Evolutionary conservation across 2,329 filamentous ascomycete genomes (phyloP).

Genomic region (Coniochaeta sp.): DNA sequence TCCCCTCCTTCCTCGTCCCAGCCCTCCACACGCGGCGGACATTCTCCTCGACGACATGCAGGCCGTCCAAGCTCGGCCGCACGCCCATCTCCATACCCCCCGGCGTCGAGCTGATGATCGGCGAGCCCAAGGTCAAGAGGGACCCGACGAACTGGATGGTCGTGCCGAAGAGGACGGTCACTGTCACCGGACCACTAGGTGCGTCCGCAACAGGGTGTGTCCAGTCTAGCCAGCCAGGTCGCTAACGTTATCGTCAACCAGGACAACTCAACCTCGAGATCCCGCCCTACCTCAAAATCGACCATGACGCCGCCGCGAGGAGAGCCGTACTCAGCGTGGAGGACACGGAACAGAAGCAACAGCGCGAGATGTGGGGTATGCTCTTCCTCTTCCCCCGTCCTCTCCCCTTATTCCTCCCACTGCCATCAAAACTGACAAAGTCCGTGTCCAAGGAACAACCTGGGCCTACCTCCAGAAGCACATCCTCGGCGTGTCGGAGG

Average conservation of each 20-base stretch:
- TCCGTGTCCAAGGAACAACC: conserved; percentile 68
- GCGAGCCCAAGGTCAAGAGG: conserved; percentile 49
- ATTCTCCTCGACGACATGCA: conserved; percentile 66
- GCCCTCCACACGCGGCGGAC: conserved; percentile 53
- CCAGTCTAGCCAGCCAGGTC: background rate
- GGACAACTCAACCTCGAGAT: conserved; percentile 71
- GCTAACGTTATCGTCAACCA: conserved; percentile 23
- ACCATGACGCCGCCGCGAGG: conserved; percentile 54
- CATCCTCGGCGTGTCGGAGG: conserved; percentile 91
- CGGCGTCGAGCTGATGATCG: conserved; percentile 69
- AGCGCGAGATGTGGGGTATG: conserved; percentile 93
- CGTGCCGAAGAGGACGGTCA: conserved; percentile 59
- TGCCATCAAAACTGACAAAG: background rate
- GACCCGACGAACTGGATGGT: conserved; percentile 53
- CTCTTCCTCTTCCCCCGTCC: background rate
- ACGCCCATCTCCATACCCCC: conserved; percentile 75
- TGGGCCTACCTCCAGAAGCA: conserved; percentile 87
- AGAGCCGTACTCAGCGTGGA: conserved; percentile 64
- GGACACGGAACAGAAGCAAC: conserved; percentile 61
- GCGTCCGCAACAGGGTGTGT: conserved; percentile 41
- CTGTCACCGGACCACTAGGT: conserved; percentile 67
- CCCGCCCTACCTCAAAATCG: conserved; percentile 69
- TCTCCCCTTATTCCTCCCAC: conserved; percentile 2
- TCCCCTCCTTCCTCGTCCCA: conserved; percentile 68
- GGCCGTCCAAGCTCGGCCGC: conserved; percentile 76